These are phyloP conservation scores for Naganishia friedmannii DNA, from an alignment of 768 basidiomycete species.

Conservation along the genomic window DNA sequence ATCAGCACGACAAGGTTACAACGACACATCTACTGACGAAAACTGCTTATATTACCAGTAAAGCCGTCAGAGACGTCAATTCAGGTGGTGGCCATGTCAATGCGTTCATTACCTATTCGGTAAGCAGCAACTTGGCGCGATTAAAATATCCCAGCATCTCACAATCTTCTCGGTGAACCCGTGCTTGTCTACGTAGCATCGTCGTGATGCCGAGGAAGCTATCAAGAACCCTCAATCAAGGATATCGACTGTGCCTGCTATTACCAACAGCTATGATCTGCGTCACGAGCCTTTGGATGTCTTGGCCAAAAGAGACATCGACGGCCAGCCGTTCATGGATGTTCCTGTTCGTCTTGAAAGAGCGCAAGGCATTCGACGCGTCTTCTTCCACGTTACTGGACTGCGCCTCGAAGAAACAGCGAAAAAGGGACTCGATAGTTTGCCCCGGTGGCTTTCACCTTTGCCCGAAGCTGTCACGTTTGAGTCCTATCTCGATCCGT, in stretches of 20 bases:
- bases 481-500: conserved; percentile 16
- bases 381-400: conserved; percentile 14
- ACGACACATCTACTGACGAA: not conserved
- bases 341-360: not conserved
- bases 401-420: not conserved
- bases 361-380: conserved; percentile 14
- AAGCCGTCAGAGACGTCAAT: conserved; percentile 9
- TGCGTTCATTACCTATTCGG: conserved; percentile 3
- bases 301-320: not conserved
- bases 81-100: conserved; percentile 7
- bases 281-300: not conserved
- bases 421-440: too few species aligned
- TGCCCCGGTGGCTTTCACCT: conserved; percentile 4
- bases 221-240: not conserved
- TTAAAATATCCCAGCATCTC: not conserved
- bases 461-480: not conserved
- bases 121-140: not conserved
- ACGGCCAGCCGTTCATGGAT: conserved; percentile 10
- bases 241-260: conserved; percentile 2
- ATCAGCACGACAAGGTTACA: not conserved
- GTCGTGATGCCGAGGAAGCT: not conserved
- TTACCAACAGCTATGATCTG: conserved; percentile 12
- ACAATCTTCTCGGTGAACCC: too few species aligned
- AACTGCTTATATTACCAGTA: not conserved
- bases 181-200: not conserved